Conservation (phyloP, 2,329 filamentous ascomycete species). For the Monosporascus sp. region DNA sequence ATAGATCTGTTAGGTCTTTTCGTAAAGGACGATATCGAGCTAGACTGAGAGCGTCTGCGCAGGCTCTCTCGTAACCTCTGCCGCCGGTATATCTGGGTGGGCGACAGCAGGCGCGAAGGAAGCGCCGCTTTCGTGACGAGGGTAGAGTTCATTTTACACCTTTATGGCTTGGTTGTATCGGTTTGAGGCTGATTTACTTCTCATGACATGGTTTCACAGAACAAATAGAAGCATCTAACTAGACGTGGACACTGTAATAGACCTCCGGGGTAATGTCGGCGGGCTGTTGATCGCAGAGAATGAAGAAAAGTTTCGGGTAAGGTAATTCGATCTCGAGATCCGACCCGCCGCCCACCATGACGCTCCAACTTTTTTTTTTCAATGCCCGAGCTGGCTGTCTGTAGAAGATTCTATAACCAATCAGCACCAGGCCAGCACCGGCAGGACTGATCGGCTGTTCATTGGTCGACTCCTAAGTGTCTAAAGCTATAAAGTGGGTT, state of each 20-base stretch:
- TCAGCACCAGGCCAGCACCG: neutral
- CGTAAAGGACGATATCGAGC: slow-evolving; percentile 18
- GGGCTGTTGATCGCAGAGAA: neutral
- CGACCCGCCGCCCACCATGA: slow-evolving; percentile 12
- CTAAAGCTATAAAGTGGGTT: too few species aligned
- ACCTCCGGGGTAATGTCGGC: too few species aligned
- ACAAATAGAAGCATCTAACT: too few species aligned
- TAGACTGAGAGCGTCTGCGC: slow-evolving; percentile 26
- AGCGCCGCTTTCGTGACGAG: slow-evolving; percentile 40
- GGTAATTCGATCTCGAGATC: too few species aligned
- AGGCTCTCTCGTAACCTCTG: slow-evolving; percentile 35
- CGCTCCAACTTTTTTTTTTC: slow-evolving; percentile 24
- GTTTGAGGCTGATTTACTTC: neutral
- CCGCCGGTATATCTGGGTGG: slow-evolving; percentile 33
- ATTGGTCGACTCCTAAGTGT: neutral
- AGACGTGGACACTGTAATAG: too few species aligned
- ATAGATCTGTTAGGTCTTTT: slow-evolving; percentile 11
- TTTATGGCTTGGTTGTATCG: neutral
- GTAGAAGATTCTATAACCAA: slow-evolving; percentile 2
- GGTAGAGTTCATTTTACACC: slow-evolving; percentile 40
- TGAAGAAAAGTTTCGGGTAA: neutral
- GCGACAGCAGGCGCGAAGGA: slow-evolving; percentile 41
- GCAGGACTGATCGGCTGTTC: neutral
- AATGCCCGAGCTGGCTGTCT: neutral
- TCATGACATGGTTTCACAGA: neutral